Evolutionary conservation across 2,329 filamentous ascomycete genomes (phyloP).

Genomic region (Eurotiales sp.): DNA sequence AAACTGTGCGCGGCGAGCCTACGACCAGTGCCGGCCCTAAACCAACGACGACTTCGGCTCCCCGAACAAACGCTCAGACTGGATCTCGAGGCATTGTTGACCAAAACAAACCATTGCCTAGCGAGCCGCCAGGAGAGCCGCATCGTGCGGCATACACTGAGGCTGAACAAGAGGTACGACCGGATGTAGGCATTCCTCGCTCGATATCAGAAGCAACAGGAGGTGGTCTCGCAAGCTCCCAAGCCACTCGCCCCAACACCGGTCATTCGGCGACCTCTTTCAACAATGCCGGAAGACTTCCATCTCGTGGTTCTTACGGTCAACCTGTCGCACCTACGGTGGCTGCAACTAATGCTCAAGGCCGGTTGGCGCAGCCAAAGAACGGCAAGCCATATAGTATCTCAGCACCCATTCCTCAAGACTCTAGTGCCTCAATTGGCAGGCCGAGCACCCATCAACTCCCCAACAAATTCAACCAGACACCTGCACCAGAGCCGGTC

Average conservation of each 20-base stretch:
- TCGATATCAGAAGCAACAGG: slow-evolving; percentile 57
- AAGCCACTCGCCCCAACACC: slow-evolving; percentile 66
- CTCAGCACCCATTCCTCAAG: slow-evolving; percentile 60
- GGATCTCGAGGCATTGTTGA: slow-evolving; percentile 17
- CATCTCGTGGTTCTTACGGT: slow-evolving; percentile 77
- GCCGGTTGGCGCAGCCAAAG: slow-evolving; percentile 79
- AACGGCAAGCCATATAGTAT: slow-evolving; percentile 66
- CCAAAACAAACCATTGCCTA: slow-evolving; percentile 41
- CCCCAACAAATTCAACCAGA: slow-evolving; percentile 56
- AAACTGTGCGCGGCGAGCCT: slow-evolving; percentile 69
- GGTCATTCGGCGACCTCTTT: slow-evolving; percentile 73
- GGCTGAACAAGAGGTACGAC: slow-evolving; percentile 35
- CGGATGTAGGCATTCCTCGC: slow-evolving; percentile 50
- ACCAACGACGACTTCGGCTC: slow-evolving; percentile 19
- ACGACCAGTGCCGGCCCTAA: slow-evolving; percentile 15
- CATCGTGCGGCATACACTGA: slow-evolving; percentile 17
- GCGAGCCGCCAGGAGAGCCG: slow-evolving; percentile 11
- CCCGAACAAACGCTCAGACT: not conserved
- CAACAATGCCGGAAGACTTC: slow-evolving; percentile 57
- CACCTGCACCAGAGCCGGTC: slow-evolving; percentile 48
- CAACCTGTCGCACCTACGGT: slow-evolving; percentile 84
- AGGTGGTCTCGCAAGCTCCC: slow-evolving; percentile 45
- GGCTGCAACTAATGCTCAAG: slow-evolving; percentile 83
- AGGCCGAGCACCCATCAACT: slow-evolving; percentile 58
- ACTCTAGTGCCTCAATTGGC: slow-evolving; percentile 53